Percentiles rank a stretch among this genome's conserved stretches.
Conservation (phyloP, 2,329 filamentous ascomycete species). For the Talaromyces albobiverticillius region DNA sequence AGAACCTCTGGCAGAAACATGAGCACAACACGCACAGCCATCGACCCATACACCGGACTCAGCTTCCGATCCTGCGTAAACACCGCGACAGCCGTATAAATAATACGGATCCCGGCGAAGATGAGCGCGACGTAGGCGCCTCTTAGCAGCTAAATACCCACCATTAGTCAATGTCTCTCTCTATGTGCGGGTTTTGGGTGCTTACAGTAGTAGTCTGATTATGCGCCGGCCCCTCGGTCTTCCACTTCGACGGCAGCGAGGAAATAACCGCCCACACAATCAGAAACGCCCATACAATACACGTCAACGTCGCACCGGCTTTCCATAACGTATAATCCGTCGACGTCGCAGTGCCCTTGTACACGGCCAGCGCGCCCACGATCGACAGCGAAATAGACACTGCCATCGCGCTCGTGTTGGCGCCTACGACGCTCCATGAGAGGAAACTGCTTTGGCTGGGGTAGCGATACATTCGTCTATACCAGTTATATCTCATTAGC, state of each 20-base stretch:
- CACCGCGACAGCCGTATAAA: constrained; percentile 23
- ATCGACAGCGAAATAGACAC: background rate
- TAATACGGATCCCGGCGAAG: constrained; percentile 24
- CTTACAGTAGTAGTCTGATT: constrained; percentile 9
- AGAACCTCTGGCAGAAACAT: constrained; percentile 26
- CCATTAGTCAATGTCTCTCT: no score
- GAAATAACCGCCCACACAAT: background rate
- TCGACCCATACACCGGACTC: constrained; percentile 21
- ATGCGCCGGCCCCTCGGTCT: constrained; percentile 2
- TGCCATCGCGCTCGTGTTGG: background rate
- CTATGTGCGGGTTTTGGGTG: no score
- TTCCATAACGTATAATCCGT: background rate
- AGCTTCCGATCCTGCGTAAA: constrained; percentile 19
- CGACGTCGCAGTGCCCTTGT: background rate
- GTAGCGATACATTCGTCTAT: constrained; percentile 22
- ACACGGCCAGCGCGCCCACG: background rate
- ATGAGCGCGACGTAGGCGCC: constrained; percentile 18
- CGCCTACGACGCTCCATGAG: background rate
- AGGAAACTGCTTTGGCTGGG: constrained; percentile 1
- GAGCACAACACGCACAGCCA: constrained; percentile 24
- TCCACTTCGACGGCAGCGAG: background rate
- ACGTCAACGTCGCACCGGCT: constrained; percentile 6
- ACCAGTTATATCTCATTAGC: background rate
- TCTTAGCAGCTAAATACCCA: constrained; percentile 18
- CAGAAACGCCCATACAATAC: background rate